Evolutionary conservation across 352 stramenopile species (phyloP), one percentile per base, ranked within the genome.

Genomic region (Phytophthora pluvialis): DNA sequence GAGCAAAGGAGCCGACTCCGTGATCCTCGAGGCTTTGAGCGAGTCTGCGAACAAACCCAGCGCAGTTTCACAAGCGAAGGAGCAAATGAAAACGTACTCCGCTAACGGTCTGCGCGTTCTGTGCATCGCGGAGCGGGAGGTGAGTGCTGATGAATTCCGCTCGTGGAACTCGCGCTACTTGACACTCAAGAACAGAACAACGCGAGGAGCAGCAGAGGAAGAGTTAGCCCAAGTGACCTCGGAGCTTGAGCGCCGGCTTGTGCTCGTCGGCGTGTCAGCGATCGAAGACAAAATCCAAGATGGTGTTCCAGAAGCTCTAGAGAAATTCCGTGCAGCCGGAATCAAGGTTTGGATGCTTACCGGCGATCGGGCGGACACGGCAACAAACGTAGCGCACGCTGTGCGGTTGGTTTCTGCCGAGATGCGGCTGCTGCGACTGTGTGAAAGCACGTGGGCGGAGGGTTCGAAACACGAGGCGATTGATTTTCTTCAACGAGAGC

Each of bases 1-100:
- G 40, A 80, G 64, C 42, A 95, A 98, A 78, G 93, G 93, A n/a
- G 93, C 93, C 1, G 93, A 98, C 61, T 93, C 84, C 1, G 81
- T 95, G 16, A 83, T 98, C 4, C 65, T 97, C 10, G 63, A 75
- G 3, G 54, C 83, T 16, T 55, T 88, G 16, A 77, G 64, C 29
- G 53, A 67, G 2, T 54, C 43, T 40, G 16, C 40, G 0, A 82
- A 82, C 57, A 65, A 68, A 16, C 45, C 57, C 9, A 75, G 63
- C 10, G 39, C 45, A 13, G 39, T 83, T 25, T 16, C 78, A 9
- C 65, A 69, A 39, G 68, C 69, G 8, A 76, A 78, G 54, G 67
- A 81, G 8, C 68, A 86, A 21, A 77, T 91, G 72, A 78, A 82
- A 45, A 25, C 56, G 10, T 88, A 93, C 42, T 77, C 85, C 4